These are phyloP conservation scores for Brasilioporus rufonigricans DNA, from an alignment of 768 basidiomycete genomes.

Conservation along the genomic window DNA sequence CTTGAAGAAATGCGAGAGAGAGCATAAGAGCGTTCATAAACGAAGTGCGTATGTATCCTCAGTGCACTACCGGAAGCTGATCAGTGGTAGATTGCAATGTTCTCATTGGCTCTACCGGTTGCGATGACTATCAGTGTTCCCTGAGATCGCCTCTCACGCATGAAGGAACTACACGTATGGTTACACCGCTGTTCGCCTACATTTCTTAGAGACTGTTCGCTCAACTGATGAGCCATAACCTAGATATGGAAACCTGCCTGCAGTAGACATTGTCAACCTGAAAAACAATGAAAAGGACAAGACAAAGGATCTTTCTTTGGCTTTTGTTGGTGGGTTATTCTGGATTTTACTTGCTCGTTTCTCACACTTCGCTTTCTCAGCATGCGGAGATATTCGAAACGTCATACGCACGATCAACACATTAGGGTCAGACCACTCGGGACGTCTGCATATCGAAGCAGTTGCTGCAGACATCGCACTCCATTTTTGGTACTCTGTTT, in stretches of 20 bases:
- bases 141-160: background rate
- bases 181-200: conserved; percentile 24
- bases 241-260: conserved; percentile 26
- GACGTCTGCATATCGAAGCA: conserved; percentile 33
- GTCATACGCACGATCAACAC: conserved; percentile 41
- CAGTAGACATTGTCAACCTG: conserved; percentile 29
- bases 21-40: conserved; percentile 39
- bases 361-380: conserved; percentile 17
- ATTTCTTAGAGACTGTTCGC: background rate
- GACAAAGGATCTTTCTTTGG: conserved; percentile 22
- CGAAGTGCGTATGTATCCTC: conserved; percentile 16
- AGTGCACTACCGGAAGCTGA: background rate
- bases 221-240: background rate
- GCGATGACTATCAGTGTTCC: background rate
- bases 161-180: background rate
- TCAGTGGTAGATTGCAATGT: conserved; percentile 16
- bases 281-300: conserved; percentile 21
- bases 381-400: conserved; percentile 47
- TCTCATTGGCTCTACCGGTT: background rate
- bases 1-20: conserved; percentile 37
- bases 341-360: background rate
- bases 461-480: conserved; percentile 43
- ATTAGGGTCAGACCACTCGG: conserved; percentile 39
- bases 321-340: conserved; percentile 17
- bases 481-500: conserved; percentile 47